Evolutionary conservation across 2,329 filamentous ascomycete species (phyloP).

Genomic region (Claviceps sp.): DNA sequence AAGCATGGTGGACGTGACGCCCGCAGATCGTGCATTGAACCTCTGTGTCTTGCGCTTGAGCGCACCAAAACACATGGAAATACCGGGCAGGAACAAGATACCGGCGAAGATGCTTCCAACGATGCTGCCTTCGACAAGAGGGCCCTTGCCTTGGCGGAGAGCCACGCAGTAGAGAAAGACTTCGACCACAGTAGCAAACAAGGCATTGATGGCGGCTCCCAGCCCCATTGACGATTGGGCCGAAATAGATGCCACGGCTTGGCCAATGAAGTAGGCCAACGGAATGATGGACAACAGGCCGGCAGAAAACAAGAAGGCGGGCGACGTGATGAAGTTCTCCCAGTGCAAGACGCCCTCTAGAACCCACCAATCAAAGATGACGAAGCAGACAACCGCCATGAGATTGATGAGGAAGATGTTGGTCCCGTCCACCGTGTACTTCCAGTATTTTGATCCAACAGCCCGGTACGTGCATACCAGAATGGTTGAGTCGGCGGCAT

Average conservation of each 20-base stretch:
- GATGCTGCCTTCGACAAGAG: slow-evolving; percentile 90
- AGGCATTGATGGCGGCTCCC: slow-evolving; percentile 91
- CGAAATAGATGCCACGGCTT: slow-evolving; percentile 95
- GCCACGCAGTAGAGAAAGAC: slow-evolving; percentile 97
- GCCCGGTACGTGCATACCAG: slow-evolving; percentile 94
- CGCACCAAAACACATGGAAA: slow-evolving; percentile 98
- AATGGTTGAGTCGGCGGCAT: slow-evolving; percentile 68
- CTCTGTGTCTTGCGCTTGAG: slow-evolving; percentile 96
- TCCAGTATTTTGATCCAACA: slow-evolving; percentile 93
- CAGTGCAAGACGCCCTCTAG: slow-evolving; percentile 56
- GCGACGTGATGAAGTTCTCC: slow-evolving; percentile 61
- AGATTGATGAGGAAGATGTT: slow-evolving; percentile 99
- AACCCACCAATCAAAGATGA: slow-evolving; percentile 84
- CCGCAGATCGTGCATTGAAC: slow-evolving; percentile 92
- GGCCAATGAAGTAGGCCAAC: slow-evolving; percentile 94
- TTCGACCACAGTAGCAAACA: slow-evolving; percentile 95
- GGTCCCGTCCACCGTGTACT: slow-evolving; percentile 95
- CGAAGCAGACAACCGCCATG: slow-evolving; percentile 83
- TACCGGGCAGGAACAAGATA: slow-evolving; percentile 81
- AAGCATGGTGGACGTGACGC: slow-evolving; percentile 95
- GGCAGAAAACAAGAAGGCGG: slow-evolving; percentile 74
- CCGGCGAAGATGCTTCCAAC: slow-evolving; percentile 97
- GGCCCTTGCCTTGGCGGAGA: slow-evolving; percentile 79
- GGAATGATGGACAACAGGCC: slow-evolving; percentile 88
- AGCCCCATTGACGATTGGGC: slow-evolving; percentile 98